These are phyloP conservation scores for Lentinula sp. DNA, from an alignment of 768 basidiomycete genomes.

Conservation along the genomic window DNA sequence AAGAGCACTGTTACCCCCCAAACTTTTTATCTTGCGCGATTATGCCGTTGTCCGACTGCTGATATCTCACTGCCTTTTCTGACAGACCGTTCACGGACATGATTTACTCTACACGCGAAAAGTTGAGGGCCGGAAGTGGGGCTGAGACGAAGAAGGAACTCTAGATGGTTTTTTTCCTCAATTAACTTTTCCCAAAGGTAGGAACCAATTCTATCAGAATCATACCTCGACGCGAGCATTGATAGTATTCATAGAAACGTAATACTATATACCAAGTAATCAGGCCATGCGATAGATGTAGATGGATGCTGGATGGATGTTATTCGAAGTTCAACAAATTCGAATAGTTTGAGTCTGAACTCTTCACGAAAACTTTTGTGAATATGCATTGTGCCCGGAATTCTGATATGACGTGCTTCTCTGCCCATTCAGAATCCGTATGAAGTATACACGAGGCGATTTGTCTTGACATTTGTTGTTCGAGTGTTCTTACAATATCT, in stretches of 20 bases:
- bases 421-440: too few relatives aligned
- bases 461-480: too few relatives aligned
- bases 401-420: too few relatives aligned
- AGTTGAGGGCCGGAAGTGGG: slow-evolving; percentile 23
- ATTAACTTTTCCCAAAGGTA: too few relatives aligned
- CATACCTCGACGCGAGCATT: slow-evolving; percentile 17
- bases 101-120: slow-evolving; percentile 60
- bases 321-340: too few relatives aligned
- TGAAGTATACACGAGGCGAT: too few relatives aligned
- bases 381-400: too few relatives aligned
- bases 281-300: too few relatives aligned
- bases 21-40: not conserved
- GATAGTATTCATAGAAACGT: slow-evolving; percentile 21
- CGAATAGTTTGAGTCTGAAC: slow-evolving; percentile 8
- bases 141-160: not conserved
- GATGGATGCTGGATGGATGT: too few relatives aligned
- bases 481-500: too few relatives aligned
- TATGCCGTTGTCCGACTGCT: not conserved
- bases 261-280: slow-evolving; percentile 19
- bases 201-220: not conserved
- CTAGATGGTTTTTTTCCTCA: not conserved
- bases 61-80: not conserved
- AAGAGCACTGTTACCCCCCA: too few relatives aligned
- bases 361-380: too few relatives aligned
- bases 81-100: slow-evolving; percentile 72